Evolutionary conservation across 352 stramenopile species (phyloP).

Genomic region (Pythium grandisporangium): DNA sequence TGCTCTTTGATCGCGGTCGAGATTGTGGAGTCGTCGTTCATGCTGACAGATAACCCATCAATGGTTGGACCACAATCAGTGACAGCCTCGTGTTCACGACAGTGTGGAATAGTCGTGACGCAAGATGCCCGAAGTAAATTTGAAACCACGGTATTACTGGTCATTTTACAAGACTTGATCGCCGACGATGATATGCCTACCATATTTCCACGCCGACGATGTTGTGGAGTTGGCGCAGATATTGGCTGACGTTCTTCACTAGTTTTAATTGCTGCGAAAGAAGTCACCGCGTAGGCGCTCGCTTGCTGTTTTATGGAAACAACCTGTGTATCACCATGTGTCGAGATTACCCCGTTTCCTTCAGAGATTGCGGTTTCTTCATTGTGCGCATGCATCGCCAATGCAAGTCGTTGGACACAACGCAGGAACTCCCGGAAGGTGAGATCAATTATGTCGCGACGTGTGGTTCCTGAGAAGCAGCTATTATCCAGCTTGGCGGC

Average conservation of each 20-base stretch:
- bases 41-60: too few species aligned
- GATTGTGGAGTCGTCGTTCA: too few species aligned
- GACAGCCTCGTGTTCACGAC: too few species aligned
- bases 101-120: slow-evolving; percentile 1
- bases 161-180: slow-evolving; percentile 55
- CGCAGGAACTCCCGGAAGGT: slow-evolving; percentile 70
- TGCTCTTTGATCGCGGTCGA: too few species aligned
- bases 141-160: slow-evolving; percentile 49
- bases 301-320: too few species aligned
- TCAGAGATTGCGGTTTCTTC: too few species aligned
- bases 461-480: slow-evolving; percentile 34
- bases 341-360: too few species aligned
- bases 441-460: slow-evolving; percentile 40
- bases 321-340: too few species aligned
- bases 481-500: slow-evolving; percentile 67
- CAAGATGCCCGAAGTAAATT: slow-evolving; percentile 41
- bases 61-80: too few species aligned
- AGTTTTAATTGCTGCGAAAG: slow-evolving; percentile 45
- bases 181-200: slow-evolving; percentile 20
- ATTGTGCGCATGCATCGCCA: slow-evolving; percentile 50
- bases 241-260: slow-evolving; percentile 17
- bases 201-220: slow-evolving; percentile 48
- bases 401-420: slow-evolving; percentile 51
- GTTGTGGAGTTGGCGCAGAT: slow-evolving; percentile 20
- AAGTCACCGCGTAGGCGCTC: slow-evolving; percentile 34